Evolutionary conservation across 202 grass and related monocot genomes (phyloP).

Genomic region (Zizania palustris): DNA sequence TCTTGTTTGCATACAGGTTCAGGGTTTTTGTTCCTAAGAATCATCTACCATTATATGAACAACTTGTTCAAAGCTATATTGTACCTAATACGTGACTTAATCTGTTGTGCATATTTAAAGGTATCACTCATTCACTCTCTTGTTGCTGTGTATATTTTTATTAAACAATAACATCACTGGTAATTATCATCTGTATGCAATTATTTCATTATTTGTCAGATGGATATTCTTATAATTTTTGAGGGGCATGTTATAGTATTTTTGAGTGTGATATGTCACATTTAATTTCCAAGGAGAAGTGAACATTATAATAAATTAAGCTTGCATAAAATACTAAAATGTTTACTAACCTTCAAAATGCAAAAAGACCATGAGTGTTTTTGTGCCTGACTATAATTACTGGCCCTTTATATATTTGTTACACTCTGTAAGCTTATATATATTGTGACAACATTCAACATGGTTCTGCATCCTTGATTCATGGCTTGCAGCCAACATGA

Average conservation of each 20-base stretch:
- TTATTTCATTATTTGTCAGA: constrained; percentile 32
- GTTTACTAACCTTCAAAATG: constrained; percentile 6
- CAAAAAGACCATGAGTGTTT: background rate
- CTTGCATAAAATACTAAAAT: background rate
- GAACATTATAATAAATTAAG: constrained; percentile 12
- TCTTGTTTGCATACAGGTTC: constrained; percentile 62
- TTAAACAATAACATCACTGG: background rate
- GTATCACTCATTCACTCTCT: constrained; percentile 16
- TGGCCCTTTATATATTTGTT: constrained; percentile 3
- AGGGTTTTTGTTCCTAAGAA: constrained; percentile 88
- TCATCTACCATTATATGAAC: constrained; percentile 73
- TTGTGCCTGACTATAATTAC: background rate
- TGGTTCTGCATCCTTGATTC: constrained; percentile 8
- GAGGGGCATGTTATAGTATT: background rate
- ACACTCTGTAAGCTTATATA: constrained; percentile 6
- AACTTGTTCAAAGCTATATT: constrained; percentile 60
- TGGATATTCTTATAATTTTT: constrained; percentile 2
- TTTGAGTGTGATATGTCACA: constrained; percentile 2
- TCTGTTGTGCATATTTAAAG: constrained; percentile 37
- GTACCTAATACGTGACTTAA: constrained; percentile 45
- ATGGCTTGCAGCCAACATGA: background rate
- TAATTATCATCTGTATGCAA: constrained; percentile 4
- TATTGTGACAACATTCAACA: background rate
- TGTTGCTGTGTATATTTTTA: constrained; percentile 24
- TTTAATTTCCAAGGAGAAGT: constrained; percentile 11